Base-by-base conservation (phyloP, 768 basidiomycete genomes). In the Termitomyces sp. region DNA sequence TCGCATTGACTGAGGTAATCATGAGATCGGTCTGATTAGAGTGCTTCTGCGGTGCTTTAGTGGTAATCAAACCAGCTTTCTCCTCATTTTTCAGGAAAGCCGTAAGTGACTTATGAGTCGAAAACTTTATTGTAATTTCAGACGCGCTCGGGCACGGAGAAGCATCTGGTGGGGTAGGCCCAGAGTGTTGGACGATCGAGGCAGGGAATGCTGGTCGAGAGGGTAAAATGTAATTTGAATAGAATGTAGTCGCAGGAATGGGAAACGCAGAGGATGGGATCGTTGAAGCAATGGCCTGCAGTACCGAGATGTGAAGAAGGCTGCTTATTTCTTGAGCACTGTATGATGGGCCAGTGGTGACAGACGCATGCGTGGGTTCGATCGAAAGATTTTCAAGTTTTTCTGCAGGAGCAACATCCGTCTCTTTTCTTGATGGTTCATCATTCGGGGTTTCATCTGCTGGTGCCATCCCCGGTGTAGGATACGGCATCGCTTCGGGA, bases 71-170 rank as follows among this genome's bases (percentile, higher is more conserved):
- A 0, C 79, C 80, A 8, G 84, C 81, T 67, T 95, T 95, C 60
- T 92, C 90, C 18, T 80, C 76, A 18, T 80, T 66, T 68, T 90
- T 94, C 64, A 97, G 77, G 74, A 96, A 94, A 1, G 86, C 79
- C 1, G 86, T 79, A 20, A 95, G 77, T 10, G 91, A 90, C 71
- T 94, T 97, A 74, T 86, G 81, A 2, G 79, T 79, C 1, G 91
- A 93, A 10, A 86, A 79, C 63, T 89, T 93, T 69, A 95, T 87
- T 62, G 82, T 90, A 57, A 89, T 79, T 43, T 78, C 77, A 5
- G 73, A 70, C 5, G 74, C 63, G 48, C 70, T 70, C 7, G 67
- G 71, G 62, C 66, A 74, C 60, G 66, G 74, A 58, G 59, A 66
- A 41, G 46, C 71, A 66, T 47, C 70, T 67, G 55, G 56, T 38